Base-by-base conservation (phyloP, 2,329 filamentous ascomycete genomes). In the Microsporum canis region DNA sequence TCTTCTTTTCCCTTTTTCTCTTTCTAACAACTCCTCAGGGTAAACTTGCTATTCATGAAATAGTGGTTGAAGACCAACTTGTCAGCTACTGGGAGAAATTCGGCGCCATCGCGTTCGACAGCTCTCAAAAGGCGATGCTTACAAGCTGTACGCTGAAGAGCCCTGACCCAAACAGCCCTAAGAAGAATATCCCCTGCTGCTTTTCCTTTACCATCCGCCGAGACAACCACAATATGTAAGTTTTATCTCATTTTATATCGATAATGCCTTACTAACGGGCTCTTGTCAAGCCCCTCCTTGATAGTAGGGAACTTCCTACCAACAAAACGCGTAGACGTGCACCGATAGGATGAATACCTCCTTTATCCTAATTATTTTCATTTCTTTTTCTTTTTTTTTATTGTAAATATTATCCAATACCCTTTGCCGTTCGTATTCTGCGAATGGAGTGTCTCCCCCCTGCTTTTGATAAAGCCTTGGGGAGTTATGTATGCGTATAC, bases 71-170 rank as follows among this genome's bases (percentile, higher is more conserved):
- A 76, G 90, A 95, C 64, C 95, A 91, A 45, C 84, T 96, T 63
- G 94, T 97, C 60, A 89, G 89, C 68, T 99, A 99, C 70, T 99
- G 94, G 94, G 94, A 99, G 75, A 96, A 99, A 70, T 99, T 99
- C 70, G 91, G 92, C 58, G 92, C 91, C 3, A 97, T 99, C 68
- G 95, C 94, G 7, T 99, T 99, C 74, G 94, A 99, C 71, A 85
- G 87, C 61, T 86, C 84, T 7, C 94, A 97, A 71, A 96, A 99
- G 72, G 95, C 92, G 27, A 89, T 99, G 69, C 79, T 99, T 66
- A 99, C 94, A 27, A 92, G 89, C 66, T 99, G 94, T 72, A 88
- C 89, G 8, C 77, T 99, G 64, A 96, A 96, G 74, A 91, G 86
- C 66, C 91, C 89, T 2, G 83, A 85, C 65, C 80, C 84, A 58